phyloP scores from a whole-genome alignment of 2,329 filamentous ascomycete genomes.

The Chalaropsis thielavioides region DNA sequence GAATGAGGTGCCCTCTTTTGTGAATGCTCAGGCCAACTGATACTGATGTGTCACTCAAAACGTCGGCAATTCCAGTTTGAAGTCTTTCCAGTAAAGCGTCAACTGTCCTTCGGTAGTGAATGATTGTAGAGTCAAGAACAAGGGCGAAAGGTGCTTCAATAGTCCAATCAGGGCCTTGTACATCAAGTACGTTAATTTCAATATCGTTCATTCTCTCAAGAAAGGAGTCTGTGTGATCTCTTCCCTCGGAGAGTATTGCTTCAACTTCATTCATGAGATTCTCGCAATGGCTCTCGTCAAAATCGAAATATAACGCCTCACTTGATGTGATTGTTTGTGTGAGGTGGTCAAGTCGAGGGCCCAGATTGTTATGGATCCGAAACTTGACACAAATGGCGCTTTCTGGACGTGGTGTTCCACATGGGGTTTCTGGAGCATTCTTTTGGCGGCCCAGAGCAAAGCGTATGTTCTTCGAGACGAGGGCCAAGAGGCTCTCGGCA shows the following conservation, averaged over 20 bases:
- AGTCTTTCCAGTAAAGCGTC: slow-evolving; percentile 37
- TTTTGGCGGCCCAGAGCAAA: slow-evolving; percentile 29
- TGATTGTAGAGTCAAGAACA: slow-evolving; percentile 29
- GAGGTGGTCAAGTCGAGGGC: slow-evolving; percentile 33
- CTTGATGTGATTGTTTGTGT: slow-evolving; percentile 30
- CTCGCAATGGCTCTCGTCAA: slow-evolving; percentile 30
- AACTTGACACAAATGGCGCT: slow-evolving; percentile 34
- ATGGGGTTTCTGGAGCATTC: slow-evolving; percentile 17
- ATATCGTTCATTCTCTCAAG: slow-evolving; percentile 34
- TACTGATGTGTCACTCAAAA: slow-evolving; percentile 33
- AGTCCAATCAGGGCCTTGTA: slow-evolving; percentile 33
- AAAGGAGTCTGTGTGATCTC: slow-evolving; percentile 30
- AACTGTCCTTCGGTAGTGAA: slow-evolving; percentile 32
- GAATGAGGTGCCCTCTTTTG: slow-evolving; percentile 39
- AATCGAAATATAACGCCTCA: slow-evolving; percentile 32
- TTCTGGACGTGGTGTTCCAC: slow-evolving; percentile 24
- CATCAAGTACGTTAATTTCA: slow-evolving; percentile 33
- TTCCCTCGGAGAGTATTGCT: slow-evolving; percentile 25
- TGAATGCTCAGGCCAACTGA: slow-evolving; percentile 34
- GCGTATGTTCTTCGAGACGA: slow-evolving; percentile 31
- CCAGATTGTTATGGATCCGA: slow-evolving; percentile 36
- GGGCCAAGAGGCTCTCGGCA: slow-evolving; percentile 35
- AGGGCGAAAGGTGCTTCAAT: slow-evolving; percentile 34
- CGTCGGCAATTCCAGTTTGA: slow-evolving; percentile 35
- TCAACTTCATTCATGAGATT: slow-evolving; percentile 31